These are phyloP conservation scores for Linnemannia hyalina DNA, from an alignment of 192 early-diverging fungal species.

Conservation along the genomic window DNA sequence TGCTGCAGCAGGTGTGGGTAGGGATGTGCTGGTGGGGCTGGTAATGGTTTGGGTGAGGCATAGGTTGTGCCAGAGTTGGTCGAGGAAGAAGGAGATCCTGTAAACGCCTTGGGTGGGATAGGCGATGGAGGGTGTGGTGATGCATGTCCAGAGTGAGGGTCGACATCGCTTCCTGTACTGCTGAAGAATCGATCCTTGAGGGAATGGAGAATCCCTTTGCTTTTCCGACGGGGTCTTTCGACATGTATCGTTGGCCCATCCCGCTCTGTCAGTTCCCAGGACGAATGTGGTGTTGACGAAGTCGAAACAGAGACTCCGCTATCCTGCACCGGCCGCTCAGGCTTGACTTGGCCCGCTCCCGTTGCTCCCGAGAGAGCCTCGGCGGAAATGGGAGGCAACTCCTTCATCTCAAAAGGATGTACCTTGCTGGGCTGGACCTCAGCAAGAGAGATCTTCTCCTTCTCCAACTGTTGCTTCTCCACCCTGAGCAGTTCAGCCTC, in stretches of 20 bases:
- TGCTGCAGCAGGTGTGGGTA: slow-evolving; percentile 35
- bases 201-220: slow-evolving; percentile 47
- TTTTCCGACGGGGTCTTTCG: slow-evolving; percentile 48
- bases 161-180: slow-evolving; percentile 25
- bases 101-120: slow-evolving; percentile 22
- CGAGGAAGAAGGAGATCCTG: slow-evolving; percentile 43
- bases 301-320: slow-evolving; percentile 52
- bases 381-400: slow-evolving; percentile 36
- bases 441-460: slow-evolving; percentile 17
- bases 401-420: slow-evolving; percentile 41
- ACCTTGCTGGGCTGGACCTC: background rate
- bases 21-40: slow-evolving; percentile 49
- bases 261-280: slow-evolving; percentile 49
- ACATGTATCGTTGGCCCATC: slow-evolving; percentile 14
- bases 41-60: slow-evolving; percentile 50
- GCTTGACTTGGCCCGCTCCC: background rate
- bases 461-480: slow-evolving; percentile 29
- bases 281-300: slow-evolving; percentile 45
- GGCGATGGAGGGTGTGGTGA: slow-evolving; percentile 49
- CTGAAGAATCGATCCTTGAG: slow-evolving; percentile 51
- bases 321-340: slow-evolving; percentile 36
- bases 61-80: slow-evolving; percentile 41
- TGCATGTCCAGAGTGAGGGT: slow-evolving; percentile 9
- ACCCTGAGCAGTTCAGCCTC: slow-evolving; percentile 48
- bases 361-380: background rate